A percentile compares a stretch with the other conserved stretches of the same genome.
Conservation (phyloP, 805 yeast genomes). For the Wickerhamiella galacta region DNA sequence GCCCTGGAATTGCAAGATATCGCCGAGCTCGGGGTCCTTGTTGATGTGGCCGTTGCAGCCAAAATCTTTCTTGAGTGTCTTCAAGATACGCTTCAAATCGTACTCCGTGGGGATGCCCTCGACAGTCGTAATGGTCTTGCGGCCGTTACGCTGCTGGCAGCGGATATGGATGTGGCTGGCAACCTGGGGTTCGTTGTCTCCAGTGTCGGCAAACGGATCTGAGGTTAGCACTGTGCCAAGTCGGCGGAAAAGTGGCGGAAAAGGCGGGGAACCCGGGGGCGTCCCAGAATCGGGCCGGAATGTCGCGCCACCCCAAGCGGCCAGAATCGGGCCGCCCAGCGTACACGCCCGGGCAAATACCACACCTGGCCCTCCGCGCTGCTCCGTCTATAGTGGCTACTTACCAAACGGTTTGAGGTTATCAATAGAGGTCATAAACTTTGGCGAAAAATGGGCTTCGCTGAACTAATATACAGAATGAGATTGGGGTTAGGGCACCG, state of each 20-base stretch:
- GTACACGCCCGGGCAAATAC: too few relatives aligned
- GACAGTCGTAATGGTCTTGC: constrained; percentile 94
- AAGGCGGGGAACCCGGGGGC: too few relatives aligned
- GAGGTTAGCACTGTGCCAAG: background rate
- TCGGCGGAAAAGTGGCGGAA: too few relatives aligned
- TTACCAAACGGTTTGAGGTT: constrained; percentile 30
- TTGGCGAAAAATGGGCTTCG: constrained; percentile 1
- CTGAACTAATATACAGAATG: too few relatives aligned
- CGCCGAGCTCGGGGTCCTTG: constrained; percentile 90
- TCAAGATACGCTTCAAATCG: constrained; percentile 83
- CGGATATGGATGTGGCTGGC: constrained; percentile 92
- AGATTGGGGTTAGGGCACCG: too few relatives aligned
- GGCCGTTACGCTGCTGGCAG: constrained; percentile 98
- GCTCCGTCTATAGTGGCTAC: constrained; percentile 9
- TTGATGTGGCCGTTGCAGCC: constrained; percentile 98
- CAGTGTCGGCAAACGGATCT: constrained; percentile 99
- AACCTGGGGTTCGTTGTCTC: constrained; percentile 94
- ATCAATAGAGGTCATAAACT: constrained; percentile 62
- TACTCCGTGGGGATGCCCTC: constrained; percentile 94
- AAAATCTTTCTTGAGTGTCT: constrained; percentile 90
- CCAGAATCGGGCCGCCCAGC: too few relatives aligned
- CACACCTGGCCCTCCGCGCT: too few relatives aligned
- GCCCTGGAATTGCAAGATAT: constrained; percentile 95
- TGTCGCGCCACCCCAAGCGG: too few relatives aligned
- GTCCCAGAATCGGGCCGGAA: too few relatives aligned